A percentile compares a stretch with the other conserved stretches of the same genome.
Conservation (phyloP, 306 rosid species). For the Rosa multiflora region DNA sequence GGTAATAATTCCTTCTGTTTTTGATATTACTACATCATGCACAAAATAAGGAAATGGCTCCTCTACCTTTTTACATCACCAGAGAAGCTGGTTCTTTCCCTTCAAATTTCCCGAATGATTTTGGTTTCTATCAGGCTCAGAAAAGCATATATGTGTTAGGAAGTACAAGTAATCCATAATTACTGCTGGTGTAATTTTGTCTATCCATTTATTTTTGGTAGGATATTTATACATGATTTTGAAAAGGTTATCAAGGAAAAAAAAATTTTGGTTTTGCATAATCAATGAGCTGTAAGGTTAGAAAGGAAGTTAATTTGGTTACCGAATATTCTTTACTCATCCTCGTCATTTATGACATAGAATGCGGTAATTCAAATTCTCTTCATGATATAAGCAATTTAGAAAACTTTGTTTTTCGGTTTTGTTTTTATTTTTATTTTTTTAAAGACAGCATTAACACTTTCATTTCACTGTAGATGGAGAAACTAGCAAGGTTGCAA, state of each 20-base stretch:
- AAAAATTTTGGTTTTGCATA: not conserved
- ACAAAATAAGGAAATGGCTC: conserved; percentile 20
- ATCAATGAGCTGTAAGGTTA: conserved; percentile 6
- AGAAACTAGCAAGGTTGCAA: conserved; percentile 89
- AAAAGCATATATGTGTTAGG: not conserved
- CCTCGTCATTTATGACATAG: conserved; percentile 1
- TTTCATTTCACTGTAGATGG: conserved; percentile 58
- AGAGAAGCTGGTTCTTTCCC: not conserved
- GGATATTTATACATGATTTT: not conserved
- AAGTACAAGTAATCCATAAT: not conserved
- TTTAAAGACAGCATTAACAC: not conserved
- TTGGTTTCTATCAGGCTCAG: not conserved
- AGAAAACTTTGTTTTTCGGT: not conserved
- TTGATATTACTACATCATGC: conserved; percentile 24
- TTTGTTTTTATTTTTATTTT: not conserved
- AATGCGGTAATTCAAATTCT: not conserved
- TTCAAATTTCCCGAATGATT: not conserved
- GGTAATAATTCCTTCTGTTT: conserved; percentile 50
- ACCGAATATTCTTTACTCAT: not conserved
- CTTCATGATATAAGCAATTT: conserved; percentile 5
- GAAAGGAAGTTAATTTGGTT: not conserved
- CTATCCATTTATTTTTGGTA: not conserved
- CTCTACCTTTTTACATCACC: conserved; percentile 19
- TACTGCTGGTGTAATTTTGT: not conserved
- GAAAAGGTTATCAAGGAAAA: not conserved